Evolutionary conservation across 805 yeast species (phyloP), one percentile per base, ranked within the genome.

Genomic region (Candida gorgasii): DNA sequence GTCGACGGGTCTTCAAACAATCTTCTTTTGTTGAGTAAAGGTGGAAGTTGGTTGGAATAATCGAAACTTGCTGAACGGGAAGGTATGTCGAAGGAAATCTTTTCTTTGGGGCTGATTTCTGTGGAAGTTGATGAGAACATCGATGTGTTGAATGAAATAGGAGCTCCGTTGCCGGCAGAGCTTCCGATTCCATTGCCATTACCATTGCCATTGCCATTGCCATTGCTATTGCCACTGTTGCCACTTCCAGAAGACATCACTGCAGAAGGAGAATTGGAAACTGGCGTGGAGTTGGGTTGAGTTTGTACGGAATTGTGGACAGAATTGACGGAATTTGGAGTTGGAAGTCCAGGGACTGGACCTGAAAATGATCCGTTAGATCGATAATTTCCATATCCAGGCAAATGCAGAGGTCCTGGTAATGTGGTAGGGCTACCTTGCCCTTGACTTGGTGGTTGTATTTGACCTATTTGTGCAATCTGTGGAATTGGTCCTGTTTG

Each of bases 61-160:
- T 59, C 64, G 40, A 61, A 50, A 49, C 62, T 56, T 1, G 65
- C 62, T 15, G 61, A 57, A 42, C 65, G 43, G 9, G 39, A 33
- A n/a, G 18, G 12, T 33, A 15, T 22, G 13, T 17, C 33, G 14
- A 34, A 34, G 3, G 29, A 13, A 5, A 28, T 34, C 14, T 19
- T 34, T 20, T 34, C 37, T 15, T 5, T 29, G 26, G 30, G 32
- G 22, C 26, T 33, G 13, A 20, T 24, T 37, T 34, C 37, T 8
- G 37, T 8, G 42, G 44, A 14, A 9, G 37, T 12, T 44, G 44
- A 19, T 17, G 23, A 17, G 47, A 70, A 70, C 63, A 70, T 69
- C 4, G 69, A 60, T 2, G 75, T 69, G 40, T 70, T 70, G 56
- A 70, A 70, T 9, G 73, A 58, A 20, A 70, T 64, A n/a, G n/a